Conservation (phyloP, 371 early-diverging fungal species). For the Thermomucor indicae-seudaticae region DNA sequence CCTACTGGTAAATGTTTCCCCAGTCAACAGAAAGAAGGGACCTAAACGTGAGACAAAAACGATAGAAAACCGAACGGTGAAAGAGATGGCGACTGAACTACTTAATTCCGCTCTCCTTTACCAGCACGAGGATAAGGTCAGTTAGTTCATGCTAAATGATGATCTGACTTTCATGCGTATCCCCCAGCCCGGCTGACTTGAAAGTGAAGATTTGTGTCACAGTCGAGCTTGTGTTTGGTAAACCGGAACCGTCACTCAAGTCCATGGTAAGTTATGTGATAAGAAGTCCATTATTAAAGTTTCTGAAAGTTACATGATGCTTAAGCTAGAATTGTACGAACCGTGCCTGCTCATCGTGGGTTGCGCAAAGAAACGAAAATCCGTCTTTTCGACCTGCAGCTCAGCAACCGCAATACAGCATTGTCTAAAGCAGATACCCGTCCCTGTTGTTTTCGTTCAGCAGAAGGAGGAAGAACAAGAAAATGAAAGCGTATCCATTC, state of each 20-base stretch:
- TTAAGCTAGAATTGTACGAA: too few species aligned
- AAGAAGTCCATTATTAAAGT: too few species aligned
- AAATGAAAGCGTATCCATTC: too few species aligned
- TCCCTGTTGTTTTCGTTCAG: too few species aligned
- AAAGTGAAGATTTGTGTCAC: neutral
- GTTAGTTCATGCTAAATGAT: neutral
- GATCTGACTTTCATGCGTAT: neutral
- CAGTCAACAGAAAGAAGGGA: neutral
- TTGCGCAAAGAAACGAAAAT: too few species aligned
- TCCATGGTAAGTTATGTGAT: slow-evolving; percentile 3
- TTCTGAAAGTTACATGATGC: too few species aligned
- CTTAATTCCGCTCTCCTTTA: neutral
- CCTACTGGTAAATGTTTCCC: neutral
- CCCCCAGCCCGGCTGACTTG: neutral
- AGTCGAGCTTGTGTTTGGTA: neutral
- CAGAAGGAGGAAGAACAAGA: too few species aligned
- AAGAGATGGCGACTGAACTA: neutral
- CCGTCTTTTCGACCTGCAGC: too few species aligned
- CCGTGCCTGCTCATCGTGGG: too few species aligned
- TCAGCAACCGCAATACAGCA: too few species aligned
- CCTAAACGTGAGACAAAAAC: neutral
- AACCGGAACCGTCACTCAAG: slow-evolving; percentile 1
- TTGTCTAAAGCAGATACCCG: too few species aligned
- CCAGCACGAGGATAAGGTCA: neutral
- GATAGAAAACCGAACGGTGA: neutral